Base-by-base conservation (phyloP, 371 early-diverging fungal genomes). In the Saksenaea oblongispora region DNA sequence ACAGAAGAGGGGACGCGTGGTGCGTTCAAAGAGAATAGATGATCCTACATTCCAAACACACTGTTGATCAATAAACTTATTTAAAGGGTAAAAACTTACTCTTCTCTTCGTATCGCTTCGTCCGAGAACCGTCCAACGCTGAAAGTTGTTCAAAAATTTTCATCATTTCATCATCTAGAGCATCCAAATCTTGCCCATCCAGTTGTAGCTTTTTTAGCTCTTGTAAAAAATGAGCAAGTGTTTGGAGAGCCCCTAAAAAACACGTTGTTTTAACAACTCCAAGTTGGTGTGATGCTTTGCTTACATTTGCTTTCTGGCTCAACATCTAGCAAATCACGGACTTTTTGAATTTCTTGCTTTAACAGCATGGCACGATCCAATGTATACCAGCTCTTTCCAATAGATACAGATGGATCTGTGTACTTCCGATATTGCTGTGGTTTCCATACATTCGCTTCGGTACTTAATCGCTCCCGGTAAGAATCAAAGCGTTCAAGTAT, bases 271-370 rank as follows among this genome's bases (percentile, higher is more conserved):
- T 31, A 34, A 17, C 18, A 59, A 13, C 37, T 7, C 31, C 31
- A 31, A 7, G 18, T 54, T 18, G 36, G 7, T 37, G 22, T 9
- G 1, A 8, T 3, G 11, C 22, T 59, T 11, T 64, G 65, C 82
- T 73, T 84, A 88, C 97, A 93, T 83, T 93, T 92, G 69, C 92
- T 87, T 35, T 93, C 90, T 0, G 95, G 95, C 63, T 96, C 98
- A 28, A 94, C 44, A 22, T 95, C 95, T 8, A 89, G 56, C 44
- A 97, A 76, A 65, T 96, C 97, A 31, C 87, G 76, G 15, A 96
- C 81, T 13, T 78, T 75, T 13, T 76, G 64, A 35, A 92, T 80
- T 66, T 95, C 93, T 27, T 78, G 73, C 24, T 75, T 64, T 57
- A 91, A 67, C 15, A 87, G 60, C 5, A 67, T 67, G 1, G 66